A percentile compares a stretch with the other conserved stretches of the same genome.
Evolutionary conservation across 2,329 filamentous ascomycete species (phyloP).

Genomic region (Lasiodiplodia sp.): DNA sequence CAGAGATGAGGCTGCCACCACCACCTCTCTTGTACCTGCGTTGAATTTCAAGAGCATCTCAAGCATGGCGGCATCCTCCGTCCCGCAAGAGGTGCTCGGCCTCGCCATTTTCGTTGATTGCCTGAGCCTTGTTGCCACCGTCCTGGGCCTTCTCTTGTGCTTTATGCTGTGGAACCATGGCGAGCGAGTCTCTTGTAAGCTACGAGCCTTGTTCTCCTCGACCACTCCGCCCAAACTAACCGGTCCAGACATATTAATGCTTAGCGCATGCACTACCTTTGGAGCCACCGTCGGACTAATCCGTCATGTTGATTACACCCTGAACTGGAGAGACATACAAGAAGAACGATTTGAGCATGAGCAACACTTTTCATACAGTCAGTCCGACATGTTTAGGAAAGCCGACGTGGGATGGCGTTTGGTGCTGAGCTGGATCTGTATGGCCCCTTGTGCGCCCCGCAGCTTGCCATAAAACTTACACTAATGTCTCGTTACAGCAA

Average conservation of each 20-base stretch:
- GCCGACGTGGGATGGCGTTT: slow-evolving; percentile 25
- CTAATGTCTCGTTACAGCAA: neutral
- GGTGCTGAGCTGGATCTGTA: slow-evolving; percentile 25
- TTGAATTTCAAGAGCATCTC: slow-evolving; percentile 9
- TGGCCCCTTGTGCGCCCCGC: neutral
- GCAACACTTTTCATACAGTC: slow-evolving; percentile 2
- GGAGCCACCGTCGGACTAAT: slow-evolving; percentile 14
- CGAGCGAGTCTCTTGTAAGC: slow-evolving; percentile 22
- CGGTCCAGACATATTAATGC: slow-evolving; percentile 18
- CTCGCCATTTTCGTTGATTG: slow-evolving; percentile 28
- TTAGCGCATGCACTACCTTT: slow-evolving; percentile 21
- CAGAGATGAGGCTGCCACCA: neutral
- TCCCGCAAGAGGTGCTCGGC: slow-evolving; percentile 22
- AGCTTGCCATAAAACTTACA: neutral
- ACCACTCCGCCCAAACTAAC: neutral
- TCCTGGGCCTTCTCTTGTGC: slow-evolving; percentile 20
- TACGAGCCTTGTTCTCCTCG: too few species aligned
- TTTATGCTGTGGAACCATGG: slow-evolving; percentile 29
- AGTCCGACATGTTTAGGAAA: slow-evolving; percentile 17
- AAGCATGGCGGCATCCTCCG: slow-evolving; percentile 5
- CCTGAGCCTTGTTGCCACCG: slow-evolving; percentile 12
- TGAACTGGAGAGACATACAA: slow-evolving; percentile 29
- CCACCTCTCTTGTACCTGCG: neutral
- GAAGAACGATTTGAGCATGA: slow-evolving; percentile 15
- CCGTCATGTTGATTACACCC: slow-evolving; percentile 24